Conservation (phyloP, 1,139 yeast genomes). For the Yamadazyma oceani region DNA sequence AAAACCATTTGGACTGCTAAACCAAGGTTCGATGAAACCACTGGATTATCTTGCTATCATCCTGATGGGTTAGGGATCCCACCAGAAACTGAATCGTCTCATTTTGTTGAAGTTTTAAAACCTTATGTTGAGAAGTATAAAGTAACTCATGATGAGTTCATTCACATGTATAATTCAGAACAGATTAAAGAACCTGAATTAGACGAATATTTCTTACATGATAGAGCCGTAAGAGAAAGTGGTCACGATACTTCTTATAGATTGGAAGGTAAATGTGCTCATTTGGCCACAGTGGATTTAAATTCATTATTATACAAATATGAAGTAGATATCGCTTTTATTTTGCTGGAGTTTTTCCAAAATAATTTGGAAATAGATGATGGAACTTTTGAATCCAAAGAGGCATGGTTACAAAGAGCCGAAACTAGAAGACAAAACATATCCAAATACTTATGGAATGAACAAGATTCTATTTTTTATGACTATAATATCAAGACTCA, state of each 20-base stretch:
- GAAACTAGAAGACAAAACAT: constrained; percentile 53
- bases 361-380: constrained; percentile 38
- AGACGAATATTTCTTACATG: constrained; percentile 88
- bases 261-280: constrained; percentile 85
- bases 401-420: constrained; percentile 63
- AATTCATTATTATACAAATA: constrained; percentile 87
- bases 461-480: constrained; percentile 71
- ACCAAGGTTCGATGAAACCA: constrained; percentile 73
- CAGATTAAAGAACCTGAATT: constrained; percentile 69
- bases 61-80: constrained; percentile 92
- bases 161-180: constrained; percentile 66
- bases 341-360: constrained; percentile 57
- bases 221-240: constrained; percentile 92
- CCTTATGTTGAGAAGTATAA: constrained; percentile 70
- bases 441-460: constrained; percentile 82
- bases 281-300: constrained; percentile 87
- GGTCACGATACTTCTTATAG: constrained; percentile 96
- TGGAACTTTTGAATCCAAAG: constrained; percentile 47
- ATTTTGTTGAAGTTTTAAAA: constrained; percentile 69
- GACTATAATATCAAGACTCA: constrained; percentile 73
- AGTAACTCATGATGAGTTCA: constrained; percentile 66
- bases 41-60: constrained; percentile 87
- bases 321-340: constrained; percentile 77
- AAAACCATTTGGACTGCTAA: constrained; percentile 70
- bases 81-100: constrained; percentile 93